Evolutionary conservation across 2,329 filamentous ascomycete species (phyloP).

Genomic region (Byssoonygena ceratinophila): DNA sequence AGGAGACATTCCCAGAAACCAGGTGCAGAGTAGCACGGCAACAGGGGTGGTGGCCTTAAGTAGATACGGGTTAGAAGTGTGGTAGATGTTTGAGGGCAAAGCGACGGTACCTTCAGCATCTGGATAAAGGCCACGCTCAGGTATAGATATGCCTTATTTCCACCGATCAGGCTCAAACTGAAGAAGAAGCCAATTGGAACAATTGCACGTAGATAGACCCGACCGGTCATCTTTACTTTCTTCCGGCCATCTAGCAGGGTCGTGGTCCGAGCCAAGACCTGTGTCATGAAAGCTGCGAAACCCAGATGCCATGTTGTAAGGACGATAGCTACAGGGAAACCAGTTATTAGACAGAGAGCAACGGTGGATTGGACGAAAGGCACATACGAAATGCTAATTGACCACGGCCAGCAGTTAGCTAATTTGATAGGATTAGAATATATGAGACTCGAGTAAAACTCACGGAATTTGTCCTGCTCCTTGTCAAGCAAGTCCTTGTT

Average conservation of each 20-base stretch:
- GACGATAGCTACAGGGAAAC: slow-evolving; percentile 42
- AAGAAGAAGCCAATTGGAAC: slow-evolving; percentile 94
- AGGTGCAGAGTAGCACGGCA: slow-evolving; percentile 79
- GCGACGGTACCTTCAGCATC: slow-evolving; percentile 74
- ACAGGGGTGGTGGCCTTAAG: slow-evolving; percentile 81
- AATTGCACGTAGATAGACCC: slow-evolving; percentile 84
- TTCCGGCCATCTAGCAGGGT: slow-evolving; percentile 85
- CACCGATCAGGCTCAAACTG: slow-evolving; percentile 89
- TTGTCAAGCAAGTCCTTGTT: slow-evolving; percentile 97
- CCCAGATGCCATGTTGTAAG: slow-evolving; percentile 92
- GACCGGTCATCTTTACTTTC: slow-evolving; percentile 92
- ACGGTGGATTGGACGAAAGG: slow-evolving; percentile 6
- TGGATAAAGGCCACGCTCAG: slow-evolving; percentile 95
- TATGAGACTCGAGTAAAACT: slow-evolving; percentile 26
- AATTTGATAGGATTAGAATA: not conserved
- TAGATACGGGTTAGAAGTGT: not conserved
- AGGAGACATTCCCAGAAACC: slow-evolving; percentile 72
- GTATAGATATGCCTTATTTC: slow-evolving; percentile 91
- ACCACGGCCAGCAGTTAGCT: slow-evolving; percentile 8
- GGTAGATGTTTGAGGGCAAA: not conserved
- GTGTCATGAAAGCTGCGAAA: slow-evolving; percentile 90
- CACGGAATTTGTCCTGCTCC: slow-evolving; percentile 59
- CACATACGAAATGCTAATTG: slow-evolving; percentile 39
- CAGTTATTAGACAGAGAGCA: slow-evolving; percentile 16
- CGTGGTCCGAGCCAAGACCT: slow-evolving; percentile 82